Conservation (phyloP, 352 stramenopile genomes). For the Saprolegnia diclina region DNA sequence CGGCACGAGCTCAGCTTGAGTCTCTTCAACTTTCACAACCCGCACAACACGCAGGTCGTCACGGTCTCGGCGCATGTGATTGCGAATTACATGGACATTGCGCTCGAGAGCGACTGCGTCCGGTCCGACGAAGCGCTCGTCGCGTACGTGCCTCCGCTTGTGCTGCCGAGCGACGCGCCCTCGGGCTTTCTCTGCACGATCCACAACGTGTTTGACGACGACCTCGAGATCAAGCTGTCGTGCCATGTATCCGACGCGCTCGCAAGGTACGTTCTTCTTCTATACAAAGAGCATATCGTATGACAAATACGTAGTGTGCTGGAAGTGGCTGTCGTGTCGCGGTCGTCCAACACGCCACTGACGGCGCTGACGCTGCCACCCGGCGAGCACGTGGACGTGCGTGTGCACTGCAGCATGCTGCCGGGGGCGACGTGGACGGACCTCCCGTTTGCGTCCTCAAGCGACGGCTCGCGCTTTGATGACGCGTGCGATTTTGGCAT, state of each 20-base stretch:
- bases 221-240: slow-evolving; percentile 59
- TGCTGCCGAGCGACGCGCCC: slow-evolving; percentile 52
- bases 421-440: slow-evolving; percentile 35
- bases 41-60: slow-evolving; percentile 68
- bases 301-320: slow-evolving; percentile 40
- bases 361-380: slow-evolving; percentile 56
- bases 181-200: slow-evolving; percentile 59
- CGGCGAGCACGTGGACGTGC: slow-evolving; percentile 78
- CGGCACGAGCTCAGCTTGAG: slow-evolving; percentile 52
- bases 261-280: slow-evolving; percentile 36
- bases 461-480: slow-evolving; percentile 15
- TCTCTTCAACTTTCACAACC: slow-evolving; percentile 75
- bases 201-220: slow-evolving; percentile 83
- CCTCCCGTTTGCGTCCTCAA: slow-evolving; percentile 4
- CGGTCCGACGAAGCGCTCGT: slow-evolving; percentile 35
- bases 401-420: slow-evolving; percentile 70
- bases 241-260: slow-evolving; percentile 40
- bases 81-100: slow-evolving; percentile 76
- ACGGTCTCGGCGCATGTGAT: slow-evolving; percentile 65
- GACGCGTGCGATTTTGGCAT: slow-evolving; percentile 2
- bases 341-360: slow-evolving; percentile 75
- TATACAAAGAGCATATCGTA: not conserved
- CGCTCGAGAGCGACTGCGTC: slow-evolving; percentile 63
- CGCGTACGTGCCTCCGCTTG: slow-evolving; percentile 67
- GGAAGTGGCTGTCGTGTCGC: slow-evolving; percentile 68